These are phyloP conservation scores for Sedum album DNA, from an alignment of 164 flowering plant genomes.

Conservation along the genomic window DNA sequence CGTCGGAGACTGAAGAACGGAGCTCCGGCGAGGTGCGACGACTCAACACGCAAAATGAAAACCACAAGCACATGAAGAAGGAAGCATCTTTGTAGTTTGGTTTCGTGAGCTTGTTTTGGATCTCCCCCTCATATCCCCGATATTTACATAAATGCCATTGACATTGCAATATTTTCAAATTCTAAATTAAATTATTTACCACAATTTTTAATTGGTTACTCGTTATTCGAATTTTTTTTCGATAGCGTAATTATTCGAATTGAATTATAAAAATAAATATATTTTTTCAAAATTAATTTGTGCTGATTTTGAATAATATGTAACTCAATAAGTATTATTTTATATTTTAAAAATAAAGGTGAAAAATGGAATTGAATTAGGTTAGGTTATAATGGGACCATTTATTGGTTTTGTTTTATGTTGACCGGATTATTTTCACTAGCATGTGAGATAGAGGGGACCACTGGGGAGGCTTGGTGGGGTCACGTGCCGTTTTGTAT, in stretches of 20 bases:
- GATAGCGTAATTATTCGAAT: too few relatives aligned
- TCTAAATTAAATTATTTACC: neutral
- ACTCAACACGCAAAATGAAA: slow-evolving; percentile 2
- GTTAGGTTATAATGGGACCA: slow-evolving; percentile 6
- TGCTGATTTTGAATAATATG: too few relatives aligned
- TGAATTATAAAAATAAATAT: too few relatives aligned
- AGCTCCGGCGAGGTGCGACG: neutral
- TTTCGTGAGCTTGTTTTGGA: neutral
- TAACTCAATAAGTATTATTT: too few relatives aligned
- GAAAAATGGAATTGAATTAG: neutral
- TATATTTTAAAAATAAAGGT: neutral
- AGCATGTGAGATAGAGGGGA: neutral
- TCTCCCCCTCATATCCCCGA: neutral
- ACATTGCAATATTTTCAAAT: neutral
- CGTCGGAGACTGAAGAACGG: neutral
- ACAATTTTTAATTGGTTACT: too few relatives aligned
- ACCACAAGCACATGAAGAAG: neutral
- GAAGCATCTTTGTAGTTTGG: neutral
- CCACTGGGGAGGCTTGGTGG: slow-evolving; percentile 2
- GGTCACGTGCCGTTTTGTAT: slow-evolving; percentile 6
- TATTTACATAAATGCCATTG: neutral
- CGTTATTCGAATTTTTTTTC: too few relatives aligned
- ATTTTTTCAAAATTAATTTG: neutral
- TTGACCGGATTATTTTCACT: neutral
- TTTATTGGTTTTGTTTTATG: neutral